phyloP scores from a whole-genome alignment of 2,329 filamentous ascomycete species.

The Aspergillus tamarii region DNA sequence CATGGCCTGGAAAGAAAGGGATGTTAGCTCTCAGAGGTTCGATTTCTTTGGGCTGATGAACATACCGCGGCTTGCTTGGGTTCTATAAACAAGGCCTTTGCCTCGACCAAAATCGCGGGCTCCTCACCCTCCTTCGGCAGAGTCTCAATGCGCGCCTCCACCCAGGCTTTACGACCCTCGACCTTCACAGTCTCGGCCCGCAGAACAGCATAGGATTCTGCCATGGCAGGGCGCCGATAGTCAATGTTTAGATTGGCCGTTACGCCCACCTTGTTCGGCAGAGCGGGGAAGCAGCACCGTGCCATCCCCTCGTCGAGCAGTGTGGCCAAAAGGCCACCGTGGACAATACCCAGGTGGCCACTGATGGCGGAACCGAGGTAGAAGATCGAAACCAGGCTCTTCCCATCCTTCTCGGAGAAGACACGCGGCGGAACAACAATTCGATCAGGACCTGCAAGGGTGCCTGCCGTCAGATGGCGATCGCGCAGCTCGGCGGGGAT shows the following conservation, averaged over 20 bases:
- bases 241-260: constrained; percentile 83
- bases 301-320: constrained; percentile 89
- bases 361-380: constrained; percentile 81
- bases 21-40: background rate
- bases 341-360: constrained; percentile 87
- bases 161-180: constrained; percentile 93
- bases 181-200: constrained; percentile 79
- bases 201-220: constrained; percentile 75
- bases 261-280: constrained; percentile 79
- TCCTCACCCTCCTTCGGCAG: constrained; percentile 66
- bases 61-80: constrained; percentile 78
- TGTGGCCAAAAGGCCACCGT: constrained; percentile 89
- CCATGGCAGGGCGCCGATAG: constrained; percentile 79
- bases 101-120: constrained; percentile 74
- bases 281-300: constrained; percentile 81
- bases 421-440: constrained; percentile 80
- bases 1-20: constrained; percentile 20
- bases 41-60: constrained; percentile 24
- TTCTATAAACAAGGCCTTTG: constrained; percentile 84
- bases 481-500: constrained; percentile 71
- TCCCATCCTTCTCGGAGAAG: constrained; percentile 73
- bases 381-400: constrained; percentile 70
- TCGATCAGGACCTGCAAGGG: constrained; percentile 72
- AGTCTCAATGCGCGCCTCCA: constrained; percentile 83
- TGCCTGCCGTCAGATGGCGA: constrained; percentile 81